phyloP scores from a whole-genome alignment of 345 rosid species.

The Cardamine chenopodiifolia region DNA sequence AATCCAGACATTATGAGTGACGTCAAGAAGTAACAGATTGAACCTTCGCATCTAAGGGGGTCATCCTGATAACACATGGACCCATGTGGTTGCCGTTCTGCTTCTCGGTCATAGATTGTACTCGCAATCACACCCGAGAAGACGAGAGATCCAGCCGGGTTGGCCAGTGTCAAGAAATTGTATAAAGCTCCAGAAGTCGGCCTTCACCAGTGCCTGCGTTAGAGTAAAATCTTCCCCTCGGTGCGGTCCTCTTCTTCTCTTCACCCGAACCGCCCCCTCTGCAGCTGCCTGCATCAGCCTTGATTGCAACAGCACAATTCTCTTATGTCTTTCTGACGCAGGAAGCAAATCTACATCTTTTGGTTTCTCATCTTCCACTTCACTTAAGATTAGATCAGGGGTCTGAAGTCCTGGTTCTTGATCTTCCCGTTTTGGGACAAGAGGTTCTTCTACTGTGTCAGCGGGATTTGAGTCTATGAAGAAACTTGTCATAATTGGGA shows the following conservation, averaged over 20 bases:
- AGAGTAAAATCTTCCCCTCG: slow-evolving; percentile 96
- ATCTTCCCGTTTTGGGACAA: slow-evolving; percentile 52
- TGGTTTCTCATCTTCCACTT: slow-evolving; percentile 95
- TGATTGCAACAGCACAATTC: slow-evolving; percentile 81
- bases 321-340: slow-evolving; percentile 71
- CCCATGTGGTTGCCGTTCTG: slow-evolving; percentile 71
- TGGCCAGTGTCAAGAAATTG: slow-evolving; percentile 94
- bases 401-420: slow-evolving; percentile 55
- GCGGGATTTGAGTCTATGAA: slow-evolving; percentile 46
- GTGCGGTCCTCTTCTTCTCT: slow-evolving; percentile 77
- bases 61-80: slow-evolving; percentile 50
- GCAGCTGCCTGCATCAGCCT: slow-evolving; percentile 88
- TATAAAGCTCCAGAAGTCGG: slow-evolving; percentile 92
- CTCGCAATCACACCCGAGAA: slow-evolving; percentile 95
- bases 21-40: slow-evolving; percentile 90
- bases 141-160: slow-evolving; percentile 92
- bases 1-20: slow-evolving; percentile 92
- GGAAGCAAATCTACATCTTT: slow-evolving; percentile 88
- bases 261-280: slow-evolving; percentile 84
- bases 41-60: slow-evolving; percentile 69
- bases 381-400: slow-evolving; percentile 67
- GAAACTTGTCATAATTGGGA: slow-evolving; percentile 67
- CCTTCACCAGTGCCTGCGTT: slow-evolving; percentile 84
- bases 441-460: slow-evolving; percentile 64
- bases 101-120: slow-evolving; percentile 82